Evolutionary conservation across 371 early-diverging fungal species (phyloP), one percentile per base, ranked within the genome.

Genomic region (Sporodiniella umbellata): DNA sequence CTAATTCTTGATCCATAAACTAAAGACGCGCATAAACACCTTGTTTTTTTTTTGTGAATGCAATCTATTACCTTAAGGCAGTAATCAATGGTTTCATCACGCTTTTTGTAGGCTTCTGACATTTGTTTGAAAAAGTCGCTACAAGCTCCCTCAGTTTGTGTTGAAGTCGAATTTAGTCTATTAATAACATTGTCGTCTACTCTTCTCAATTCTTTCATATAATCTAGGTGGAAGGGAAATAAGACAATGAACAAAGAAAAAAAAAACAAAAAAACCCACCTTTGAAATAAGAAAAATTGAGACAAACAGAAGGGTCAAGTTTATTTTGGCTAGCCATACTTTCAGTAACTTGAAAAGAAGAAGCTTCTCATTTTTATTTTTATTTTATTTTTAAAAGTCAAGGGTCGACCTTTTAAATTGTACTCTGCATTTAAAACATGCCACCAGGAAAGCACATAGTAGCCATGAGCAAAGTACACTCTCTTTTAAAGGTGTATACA

Each of bases 171-270:
- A 69, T 90, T 90, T 60, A 90, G 72, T 40, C 84, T 81, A 25
- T 86, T 77, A 54, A 88, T 85, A 42, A 90, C 87, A 62, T 87
- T 90, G 64, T 90, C 89, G 62, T 90, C 90, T n/a, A 87, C 76
- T 53, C 77, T 75, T 51, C 90, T 85, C 58, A 84, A 74, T 60
- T 83, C 83, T 61, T 83, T 83, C 82, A 90, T 75, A 3, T 71
- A 58, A 39, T 87, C 79, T 80, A 77, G 3, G 18, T 11, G n/a
- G 19, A 28, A 21, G 10, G 8, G 3, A 25, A 24, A 25, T 25
- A 8, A 26, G 18, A 14, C 35, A 8, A 17, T 26, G 12, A 10
- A 4, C 30, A 26, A 14, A 46, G 22, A 26, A 5, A 11, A 10
- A 11, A 25, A 38, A 18, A 10, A 14, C 38, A 14, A 23, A 4